Conservation (phyloP, 148 eudicot genomes). For the Vaccinium vitisidaea region DNA sequence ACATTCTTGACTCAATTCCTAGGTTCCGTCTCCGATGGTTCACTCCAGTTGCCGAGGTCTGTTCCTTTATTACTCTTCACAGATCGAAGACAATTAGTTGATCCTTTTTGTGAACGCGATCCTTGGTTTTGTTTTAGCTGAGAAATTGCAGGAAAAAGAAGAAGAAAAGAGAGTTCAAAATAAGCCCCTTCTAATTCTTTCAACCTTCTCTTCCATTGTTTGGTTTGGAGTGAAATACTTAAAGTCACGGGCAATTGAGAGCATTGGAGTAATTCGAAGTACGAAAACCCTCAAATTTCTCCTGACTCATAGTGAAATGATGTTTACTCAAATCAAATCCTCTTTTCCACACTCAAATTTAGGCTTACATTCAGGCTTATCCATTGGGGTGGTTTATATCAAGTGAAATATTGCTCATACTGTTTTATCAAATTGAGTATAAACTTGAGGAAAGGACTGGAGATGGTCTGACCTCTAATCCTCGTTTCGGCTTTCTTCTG, state of each 20-base stretch:
- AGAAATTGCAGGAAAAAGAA: not conserved
- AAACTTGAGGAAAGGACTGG: not conserved
- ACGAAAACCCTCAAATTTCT: not conserved
- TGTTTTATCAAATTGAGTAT: not conserved
- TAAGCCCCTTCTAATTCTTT: no score
- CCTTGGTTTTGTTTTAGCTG: not conserved
- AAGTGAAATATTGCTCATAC: not conserved
- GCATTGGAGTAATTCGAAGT: not conserved
- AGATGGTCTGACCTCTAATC: not conserved
- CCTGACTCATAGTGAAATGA: not conserved
- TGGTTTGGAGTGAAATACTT: no score
- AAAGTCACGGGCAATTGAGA: no score
- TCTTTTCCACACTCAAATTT: not conserved
- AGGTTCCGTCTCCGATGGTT: conserved; percentile 78
- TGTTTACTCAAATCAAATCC: no score
- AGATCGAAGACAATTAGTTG: not conserved
- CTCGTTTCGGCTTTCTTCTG: not conserved
- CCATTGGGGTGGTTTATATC: not conserved
- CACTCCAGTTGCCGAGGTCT: conserved; percentile 75
- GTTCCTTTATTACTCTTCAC: not conserved
- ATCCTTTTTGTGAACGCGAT: not conserved
- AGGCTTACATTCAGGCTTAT: not conserved
- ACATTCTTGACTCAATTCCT: conserved; percentile 16
- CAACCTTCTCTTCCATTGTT: no score
- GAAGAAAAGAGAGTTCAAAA: no score